Conservation (phyloP, 148 eudicot species). For the Chenopodium album region DNA sequence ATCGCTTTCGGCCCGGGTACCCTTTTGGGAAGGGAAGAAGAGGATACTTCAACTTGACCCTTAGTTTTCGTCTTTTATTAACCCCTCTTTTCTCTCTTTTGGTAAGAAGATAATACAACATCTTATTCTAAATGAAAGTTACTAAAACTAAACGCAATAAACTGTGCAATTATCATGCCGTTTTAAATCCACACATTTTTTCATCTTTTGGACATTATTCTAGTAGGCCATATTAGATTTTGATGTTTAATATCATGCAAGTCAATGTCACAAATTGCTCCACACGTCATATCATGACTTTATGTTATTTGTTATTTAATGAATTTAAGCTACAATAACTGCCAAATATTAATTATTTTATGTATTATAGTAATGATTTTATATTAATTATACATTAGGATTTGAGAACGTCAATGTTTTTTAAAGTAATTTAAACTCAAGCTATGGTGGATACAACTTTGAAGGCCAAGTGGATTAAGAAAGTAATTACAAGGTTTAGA, state of each 20-base stretch:
- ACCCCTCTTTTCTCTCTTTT: background rate
- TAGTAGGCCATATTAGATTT: background rate
- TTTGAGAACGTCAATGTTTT: background rate
- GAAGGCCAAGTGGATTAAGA: background rate
- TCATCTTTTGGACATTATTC: background rate
- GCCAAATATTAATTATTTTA: background rate
- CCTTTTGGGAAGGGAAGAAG: background rate
- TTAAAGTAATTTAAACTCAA: background rate
- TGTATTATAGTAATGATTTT: background rate
- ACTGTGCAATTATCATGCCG: background rate
- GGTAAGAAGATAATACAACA: background rate
- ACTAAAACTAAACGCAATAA: conserved; percentile 1
- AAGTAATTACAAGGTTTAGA: background rate
- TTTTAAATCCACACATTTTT: background rate
- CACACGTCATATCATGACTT: background rate
- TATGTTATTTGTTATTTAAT: background rate
- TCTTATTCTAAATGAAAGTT: background rate
- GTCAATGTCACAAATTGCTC: background rate
- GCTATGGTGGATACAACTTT: background rate
- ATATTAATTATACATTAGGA: background rate
- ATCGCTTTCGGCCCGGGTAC: too few species aligned
- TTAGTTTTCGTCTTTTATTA: background rate
- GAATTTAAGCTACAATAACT: background rate
- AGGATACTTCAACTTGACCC: background rate
- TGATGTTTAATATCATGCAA: background rate